Conservation (phyloP, 331 rosid genomes). For the Pyracantha coccinea region DNA sequence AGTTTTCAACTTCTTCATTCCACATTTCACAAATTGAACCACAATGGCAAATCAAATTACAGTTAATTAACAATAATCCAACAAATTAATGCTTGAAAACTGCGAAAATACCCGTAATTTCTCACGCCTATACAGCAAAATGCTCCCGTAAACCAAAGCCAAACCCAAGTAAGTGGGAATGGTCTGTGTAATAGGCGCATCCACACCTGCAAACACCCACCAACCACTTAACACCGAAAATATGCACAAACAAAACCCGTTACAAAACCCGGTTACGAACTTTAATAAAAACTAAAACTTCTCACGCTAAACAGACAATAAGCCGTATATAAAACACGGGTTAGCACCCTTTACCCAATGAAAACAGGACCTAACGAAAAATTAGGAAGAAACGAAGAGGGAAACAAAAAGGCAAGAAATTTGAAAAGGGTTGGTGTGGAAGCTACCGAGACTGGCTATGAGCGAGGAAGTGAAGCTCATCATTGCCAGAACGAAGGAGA, state of each 20-base stretch:
- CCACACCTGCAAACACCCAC: constrained; percentile 36
- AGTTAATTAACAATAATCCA: background rate
- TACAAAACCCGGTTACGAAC: too few species aligned
- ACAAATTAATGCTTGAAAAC: background rate
- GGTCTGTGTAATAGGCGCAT: constrained; percentile 52
- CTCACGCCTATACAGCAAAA: constrained; percentile 45
- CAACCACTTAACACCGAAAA: background rate
- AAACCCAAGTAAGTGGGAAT: constrained; percentile 32
- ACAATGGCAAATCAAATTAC: background rate
- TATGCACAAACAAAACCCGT: too few species aligned
- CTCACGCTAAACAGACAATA: too few species aligned
- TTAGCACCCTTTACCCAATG: too few species aligned
- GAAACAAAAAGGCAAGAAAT: background rate
- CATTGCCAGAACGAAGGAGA: constrained; percentile 41
- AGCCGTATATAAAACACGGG: background rate
- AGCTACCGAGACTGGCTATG: constrained; percentile 40
- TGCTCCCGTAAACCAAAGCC: constrained; percentile 50
- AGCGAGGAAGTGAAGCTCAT: constrained; percentile 52
- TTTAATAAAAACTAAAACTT: too few species aligned
- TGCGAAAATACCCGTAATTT: constrained; percentile 26
- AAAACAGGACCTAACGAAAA: background rate
- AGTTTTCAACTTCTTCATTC: background rate
- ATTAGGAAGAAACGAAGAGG: background rate
- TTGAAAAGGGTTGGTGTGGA: background rate
- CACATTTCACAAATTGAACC: background rate